Percentiles rank a stretch among this genome's conserved stretches.
phyloP scores from a whole-genome alignment of 352 stramenopile species.

The Saprolegnia diclina region DNA sequence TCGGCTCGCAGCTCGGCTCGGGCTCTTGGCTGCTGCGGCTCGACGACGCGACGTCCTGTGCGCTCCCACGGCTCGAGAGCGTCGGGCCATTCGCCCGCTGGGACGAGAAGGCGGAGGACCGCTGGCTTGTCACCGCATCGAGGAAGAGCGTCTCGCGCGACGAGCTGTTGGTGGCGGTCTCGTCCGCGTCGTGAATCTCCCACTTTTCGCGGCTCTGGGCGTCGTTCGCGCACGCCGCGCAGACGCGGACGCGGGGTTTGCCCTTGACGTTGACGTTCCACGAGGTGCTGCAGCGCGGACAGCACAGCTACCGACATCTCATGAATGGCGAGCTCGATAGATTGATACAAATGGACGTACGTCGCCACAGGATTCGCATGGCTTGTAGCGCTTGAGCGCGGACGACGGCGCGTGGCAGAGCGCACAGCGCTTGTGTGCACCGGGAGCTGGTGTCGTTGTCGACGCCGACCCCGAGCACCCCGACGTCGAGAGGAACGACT shows the following conservation, averaged over 20 bases:
- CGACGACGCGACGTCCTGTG: too few relatives aligned
- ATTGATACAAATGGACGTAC: constrained; percentile 1
- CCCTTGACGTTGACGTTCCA: constrained; percentile 10
- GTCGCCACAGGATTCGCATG: constrained; percentile 2
- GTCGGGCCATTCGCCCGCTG: too few relatives aligned
- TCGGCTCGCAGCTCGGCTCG: too few relatives aligned
- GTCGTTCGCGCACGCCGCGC: neutral
- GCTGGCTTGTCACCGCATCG: neutral
- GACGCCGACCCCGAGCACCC: neutral
- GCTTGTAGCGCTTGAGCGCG: neutral
- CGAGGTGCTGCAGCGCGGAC: neutral
- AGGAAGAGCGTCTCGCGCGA: neutral
- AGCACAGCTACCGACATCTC: neutral
- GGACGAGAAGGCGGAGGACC: neutral
- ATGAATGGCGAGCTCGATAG: neutral
- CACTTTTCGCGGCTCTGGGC: neutral
- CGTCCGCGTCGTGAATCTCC: constrained; percentile 1
- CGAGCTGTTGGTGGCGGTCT: neutral
- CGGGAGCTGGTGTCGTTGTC: neutral
- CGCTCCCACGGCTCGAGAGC: too few relatives aligned
- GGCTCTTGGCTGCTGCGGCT: too few relatives aligned
- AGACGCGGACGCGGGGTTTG: constrained; percentile 7
- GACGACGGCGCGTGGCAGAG: constrained; percentile 2
- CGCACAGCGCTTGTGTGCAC: neutral
- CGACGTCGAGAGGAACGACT: constrained; percentile 9